Percentiles rank a stretch among this genome's conserved stretches.
These are phyloP conservation scores for Ashbya aceris DNA, from an alignment of 1,139 yeast species.

Conservation along the genomic window DNA sequence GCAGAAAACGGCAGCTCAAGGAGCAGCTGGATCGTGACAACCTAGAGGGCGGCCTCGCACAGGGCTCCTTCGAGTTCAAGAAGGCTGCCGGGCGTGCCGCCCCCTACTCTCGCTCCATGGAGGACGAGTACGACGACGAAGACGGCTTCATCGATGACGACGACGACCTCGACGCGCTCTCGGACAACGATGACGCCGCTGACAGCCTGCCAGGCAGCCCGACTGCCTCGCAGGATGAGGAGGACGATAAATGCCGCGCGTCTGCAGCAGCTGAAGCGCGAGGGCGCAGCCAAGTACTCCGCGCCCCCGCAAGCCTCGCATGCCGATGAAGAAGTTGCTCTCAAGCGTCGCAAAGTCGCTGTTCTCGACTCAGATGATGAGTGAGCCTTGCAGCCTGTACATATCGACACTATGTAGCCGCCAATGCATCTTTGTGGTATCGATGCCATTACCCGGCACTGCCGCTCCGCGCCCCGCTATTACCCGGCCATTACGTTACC, in stretches of 20 bases:
- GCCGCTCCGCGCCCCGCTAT: too few species aligned
- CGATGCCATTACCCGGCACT: too few species aligned
- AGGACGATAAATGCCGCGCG: slow-evolving; percentile 57
- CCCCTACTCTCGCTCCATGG: slow-evolving; percentile 13
- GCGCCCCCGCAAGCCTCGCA: slow-evolving; percentile 19
- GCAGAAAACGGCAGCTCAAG: slow-evolving; percentile 55
- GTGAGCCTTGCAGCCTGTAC: slow-evolving; percentile 24
- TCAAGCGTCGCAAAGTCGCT: slow-evolving; percentile 41
- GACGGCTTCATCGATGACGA: slow-evolving; percentile 36
- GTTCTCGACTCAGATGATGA: slow-evolving; percentile 58
- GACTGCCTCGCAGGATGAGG: slow-evolving; percentile 35
- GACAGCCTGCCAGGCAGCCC: slow-evolving; percentile 39
- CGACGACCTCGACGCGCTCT: slow-evolving; percentile 45
- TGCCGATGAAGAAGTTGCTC: slow-evolving; percentile 20
- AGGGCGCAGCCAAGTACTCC: slow-evolving; percentile 44
- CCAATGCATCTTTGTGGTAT: too few species aligned
- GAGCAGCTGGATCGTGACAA: slow-evolving; percentile 47
- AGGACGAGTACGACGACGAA: slow-evolving; percentile 38
- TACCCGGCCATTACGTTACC: too few species aligned
- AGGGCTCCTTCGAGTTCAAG: slow-evolving; percentile 21
- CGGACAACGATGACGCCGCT: slow-evolving; percentile 44
- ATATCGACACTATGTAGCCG: too few species aligned
- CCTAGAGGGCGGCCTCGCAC: slow-evolving; percentile 27
- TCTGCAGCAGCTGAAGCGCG: slow-evolving; percentile 49
- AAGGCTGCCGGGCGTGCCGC: slow-evolving; percentile 16